These are phyloP conservation scores for Ilex paraguariensis DNA, from an alignment of 305 asterid genomes.

Conservation along the genomic window DNA sequence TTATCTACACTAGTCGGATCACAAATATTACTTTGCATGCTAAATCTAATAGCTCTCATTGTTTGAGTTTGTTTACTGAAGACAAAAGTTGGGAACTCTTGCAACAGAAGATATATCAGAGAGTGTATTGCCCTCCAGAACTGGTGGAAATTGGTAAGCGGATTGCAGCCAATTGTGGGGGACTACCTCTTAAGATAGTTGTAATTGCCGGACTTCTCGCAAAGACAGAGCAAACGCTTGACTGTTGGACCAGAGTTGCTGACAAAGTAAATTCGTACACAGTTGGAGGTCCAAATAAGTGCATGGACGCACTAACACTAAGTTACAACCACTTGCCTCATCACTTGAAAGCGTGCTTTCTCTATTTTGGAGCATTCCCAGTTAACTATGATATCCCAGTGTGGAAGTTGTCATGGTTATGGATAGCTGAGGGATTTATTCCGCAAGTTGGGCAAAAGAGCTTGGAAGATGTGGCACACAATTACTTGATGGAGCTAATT, in stretches of 20 bases:
- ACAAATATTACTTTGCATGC: not conserved
- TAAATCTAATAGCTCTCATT: not conserved
- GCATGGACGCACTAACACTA: conserved; percentile 5
- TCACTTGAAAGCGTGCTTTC: conserved; percentile 13
- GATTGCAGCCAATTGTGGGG: not conserved
- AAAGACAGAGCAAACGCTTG: too few relatives aligned
- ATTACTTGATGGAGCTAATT: too few relatives aligned
- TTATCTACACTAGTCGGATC: not conserved
- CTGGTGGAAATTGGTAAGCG: not conserved
- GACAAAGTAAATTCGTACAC: conserved; percentile 15
- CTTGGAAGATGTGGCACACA: too few relatives aligned
- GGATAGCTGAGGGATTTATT: not conserved
- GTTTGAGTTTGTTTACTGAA: not conserved
- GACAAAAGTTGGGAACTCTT: not conserved
- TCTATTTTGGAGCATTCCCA: too few relatives aligned
- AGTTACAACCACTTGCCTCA: conserved; percentile 16
- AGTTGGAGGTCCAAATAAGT: too few relatives aligned
- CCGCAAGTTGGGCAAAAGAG: too few relatives aligned
- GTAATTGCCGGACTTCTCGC: not conserved
- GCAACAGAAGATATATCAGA: not conserved
- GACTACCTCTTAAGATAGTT: not conserved
- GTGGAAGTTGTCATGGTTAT: not conserved
- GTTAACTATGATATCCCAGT: not conserved
- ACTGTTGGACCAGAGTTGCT: conserved; percentile 11
- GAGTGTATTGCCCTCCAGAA: not conserved